phyloP scores from a whole-genome alignment of 2,329 filamentous ascomycete species.

The Fusarium miscanthi region DNA sequence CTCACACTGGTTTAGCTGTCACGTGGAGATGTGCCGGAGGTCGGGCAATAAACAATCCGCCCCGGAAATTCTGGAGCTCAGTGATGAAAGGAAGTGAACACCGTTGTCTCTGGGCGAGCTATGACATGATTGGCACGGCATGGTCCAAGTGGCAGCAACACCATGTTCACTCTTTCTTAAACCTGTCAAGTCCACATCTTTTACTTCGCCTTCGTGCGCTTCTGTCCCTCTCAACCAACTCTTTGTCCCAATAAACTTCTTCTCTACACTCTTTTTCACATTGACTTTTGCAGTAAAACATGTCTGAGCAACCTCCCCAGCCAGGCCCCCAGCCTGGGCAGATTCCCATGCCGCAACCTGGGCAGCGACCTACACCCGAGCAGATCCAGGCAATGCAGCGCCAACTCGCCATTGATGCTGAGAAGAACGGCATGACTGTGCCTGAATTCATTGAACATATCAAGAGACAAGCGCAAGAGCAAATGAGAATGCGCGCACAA shows the following conservation, averaged over 20 bases:
- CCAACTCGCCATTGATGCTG: slow-evolving; percentile 83
- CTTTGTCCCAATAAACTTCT: slow-evolving; percentile 18
- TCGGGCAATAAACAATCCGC: slow-evolving; percentile 49
- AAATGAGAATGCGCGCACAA: slow-evolving; percentile 58
- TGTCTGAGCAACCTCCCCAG: slow-evolving; percentile 48
- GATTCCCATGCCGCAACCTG: slow-evolving; percentile 51
- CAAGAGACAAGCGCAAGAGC: slow-evolving; percentile 66
- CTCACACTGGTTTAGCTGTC: slow-evolving; percentile 5
- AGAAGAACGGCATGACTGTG: slow-evolving; percentile 85
- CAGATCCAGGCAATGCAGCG: slow-evolving; percentile 87
- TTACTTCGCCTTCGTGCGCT: slow-evolving; percentile 24
- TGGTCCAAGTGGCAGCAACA: slow-evolving; percentile 40
- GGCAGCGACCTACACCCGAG: slow-evolving; percentile 76
- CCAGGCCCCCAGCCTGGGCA: slow-evolving; percentile 44
- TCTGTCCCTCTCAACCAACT: slow-evolving; percentile 19
- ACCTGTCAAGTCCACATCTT: slow-evolving; percentile 24
- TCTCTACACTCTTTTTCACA: slow-evolving; percentile 26
- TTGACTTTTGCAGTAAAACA: slow-evolving; percentile 31
- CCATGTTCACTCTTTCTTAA: slow-evolving; percentile 34
- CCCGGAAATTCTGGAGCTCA: slow-evolving; percentile 25
- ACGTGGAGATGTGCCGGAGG: slow-evolving; percentile 37
- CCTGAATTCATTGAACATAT: slow-evolving; percentile 83
- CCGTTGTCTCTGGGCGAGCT: slow-evolving; percentile 48
- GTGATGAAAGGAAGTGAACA: slow-evolving; percentile 50
- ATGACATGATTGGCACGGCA: slow-evolving; percentile 43